phyloP scores from a whole-genome alignment of 441 rosid species.

The Lepidium campestre region DNA sequence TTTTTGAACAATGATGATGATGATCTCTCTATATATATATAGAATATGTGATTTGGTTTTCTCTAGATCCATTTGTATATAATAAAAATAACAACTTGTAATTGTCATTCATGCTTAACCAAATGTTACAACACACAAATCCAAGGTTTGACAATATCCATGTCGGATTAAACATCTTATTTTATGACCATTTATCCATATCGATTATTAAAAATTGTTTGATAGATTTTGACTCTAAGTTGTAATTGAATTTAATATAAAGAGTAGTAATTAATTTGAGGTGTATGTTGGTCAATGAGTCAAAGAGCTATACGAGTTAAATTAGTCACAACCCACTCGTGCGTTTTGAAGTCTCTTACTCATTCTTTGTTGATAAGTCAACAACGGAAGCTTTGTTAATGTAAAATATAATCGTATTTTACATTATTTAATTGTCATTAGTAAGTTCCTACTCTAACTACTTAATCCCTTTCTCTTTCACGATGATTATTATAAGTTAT shows the following conservation, averaged over 20 bases:
- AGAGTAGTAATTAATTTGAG: not conserved
- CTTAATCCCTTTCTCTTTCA: not conserved
- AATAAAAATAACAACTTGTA: not conserved
- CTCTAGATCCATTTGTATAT: not conserved
- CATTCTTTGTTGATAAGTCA: constrained; percentile 23
- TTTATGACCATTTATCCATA: not conserved
- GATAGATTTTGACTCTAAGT: constrained; percentile 19
- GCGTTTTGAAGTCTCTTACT: constrained; percentile 20
- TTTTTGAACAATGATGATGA: constrained; percentile 9
- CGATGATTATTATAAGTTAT: not conserved
- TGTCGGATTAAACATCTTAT: not conserved
- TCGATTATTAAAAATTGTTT: not conserved
- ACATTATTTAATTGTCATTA: constrained; percentile 11
- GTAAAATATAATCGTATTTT: constrained; percentile 5
- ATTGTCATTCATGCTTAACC: not conserved
- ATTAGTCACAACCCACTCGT: constrained; percentile 27
- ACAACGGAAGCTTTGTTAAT: constrained; percentile 24
- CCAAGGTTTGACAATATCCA: not conserved
- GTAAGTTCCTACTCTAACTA: constrained; percentile 1
- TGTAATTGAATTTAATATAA: not conserved
- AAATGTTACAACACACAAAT: not conserved
- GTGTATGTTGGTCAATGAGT: constrained; percentile 17
- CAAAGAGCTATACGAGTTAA: constrained; percentile 19
- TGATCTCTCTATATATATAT: too few relatives aligned
- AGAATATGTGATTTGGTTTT: not conserved